phyloP scores from a whole-genome alignment of 75 land plant genomes.

The Pseudotsuga menziesii region DNA sequence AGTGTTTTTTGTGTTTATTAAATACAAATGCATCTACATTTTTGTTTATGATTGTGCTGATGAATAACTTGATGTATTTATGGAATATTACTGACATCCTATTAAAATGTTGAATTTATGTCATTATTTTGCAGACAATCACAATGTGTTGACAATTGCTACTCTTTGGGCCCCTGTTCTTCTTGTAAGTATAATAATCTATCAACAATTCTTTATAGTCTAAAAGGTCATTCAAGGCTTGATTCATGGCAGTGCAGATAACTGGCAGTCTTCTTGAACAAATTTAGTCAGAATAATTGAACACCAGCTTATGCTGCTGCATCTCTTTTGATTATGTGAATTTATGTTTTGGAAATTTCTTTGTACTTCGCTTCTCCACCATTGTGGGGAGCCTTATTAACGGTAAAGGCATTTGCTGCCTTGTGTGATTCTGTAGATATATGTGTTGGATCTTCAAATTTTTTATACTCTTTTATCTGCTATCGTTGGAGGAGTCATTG shows the following conservation, averaged over 20 bases:
- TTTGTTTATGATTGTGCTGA: not conserved
- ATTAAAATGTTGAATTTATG: not conserved
- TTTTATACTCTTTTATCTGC: conserved; percentile 93
- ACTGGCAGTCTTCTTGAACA: not conserved
- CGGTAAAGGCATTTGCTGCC: not conserved
- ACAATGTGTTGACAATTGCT: conserved; percentile 64
- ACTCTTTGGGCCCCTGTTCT: conserved; percentile 91
- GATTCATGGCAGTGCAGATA: not conserved
- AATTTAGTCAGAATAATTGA: not conserved
- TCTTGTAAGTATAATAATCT: conserved; percentile 51
- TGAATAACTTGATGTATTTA: not conserved
- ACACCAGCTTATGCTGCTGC: not conserved
- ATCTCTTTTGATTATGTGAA: not conserved
- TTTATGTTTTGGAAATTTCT: not conserved
- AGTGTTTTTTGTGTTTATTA: not conserved
- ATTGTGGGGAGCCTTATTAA: not conserved
- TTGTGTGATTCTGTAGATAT: conserved; percentile 48
- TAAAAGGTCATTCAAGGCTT: not conserved
- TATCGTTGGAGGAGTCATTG: conserved; percentile 81
- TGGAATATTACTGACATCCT: not conserved
- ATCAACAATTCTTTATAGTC: not conserved
- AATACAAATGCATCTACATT: not conserved
- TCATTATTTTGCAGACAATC: conserved; percentile 50
- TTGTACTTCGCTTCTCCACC: not conserved
- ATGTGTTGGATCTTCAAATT: conserved; percentile 79